Evolutionary conservation across 2,329 filamentous ascomycete genomes (phyloP), one percentile per base, ranked within the genome.

Genomic region (Alternaria incomplexa): DNA sequence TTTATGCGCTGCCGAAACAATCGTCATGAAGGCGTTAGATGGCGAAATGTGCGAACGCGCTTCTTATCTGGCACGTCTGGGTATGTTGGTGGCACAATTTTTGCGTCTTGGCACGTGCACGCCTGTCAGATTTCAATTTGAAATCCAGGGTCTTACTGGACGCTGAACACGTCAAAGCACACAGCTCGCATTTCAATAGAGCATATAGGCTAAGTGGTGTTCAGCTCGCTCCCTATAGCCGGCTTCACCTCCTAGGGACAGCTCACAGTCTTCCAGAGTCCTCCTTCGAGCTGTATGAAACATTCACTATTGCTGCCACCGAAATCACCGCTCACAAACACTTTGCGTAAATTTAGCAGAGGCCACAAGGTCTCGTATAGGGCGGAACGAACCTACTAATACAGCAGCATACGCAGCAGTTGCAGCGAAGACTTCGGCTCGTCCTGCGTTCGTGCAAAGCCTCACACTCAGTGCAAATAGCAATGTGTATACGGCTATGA

Each of bases 331-430:
- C 64, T 70, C 4, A 73, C 61, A 43, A 73, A 74, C 9, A 73
- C 70, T 2, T 17, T 15, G 32, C 13, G 12, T 12, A 23, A 2
- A n/a, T 6, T 48, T 11, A 56, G 28, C 11, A n/a, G 6, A n/a
- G 15, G 9, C 5, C 22, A 23, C 25, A 11, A 13, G 9, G 6
- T 26, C 17, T 32, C 17, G 17, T 11, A 20, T 4, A 20, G 8
- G 11, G 25, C 9, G 17, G 9, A n/a, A 47, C 54, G 15, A 25
- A 56, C 44, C 58, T 13, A 72, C 71, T 20, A 68, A 62, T 8
- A 71, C 67, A 17, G 70, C 71, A 3, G 69, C 70, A 46, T 72
- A 73, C 4, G 66, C 68, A 11, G 72, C 70, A 6, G 72, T 72
- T 30, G 72, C 64, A 17, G 66, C 70, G 55, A 75, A 74, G 4